A percentile compares a stretch with the other conserved stretches of the same genome.
Evolutionary conservation across 1,284 basidiomycete species (phyloP).

Genomic region (Papiliotrema laurentii): DNA sequence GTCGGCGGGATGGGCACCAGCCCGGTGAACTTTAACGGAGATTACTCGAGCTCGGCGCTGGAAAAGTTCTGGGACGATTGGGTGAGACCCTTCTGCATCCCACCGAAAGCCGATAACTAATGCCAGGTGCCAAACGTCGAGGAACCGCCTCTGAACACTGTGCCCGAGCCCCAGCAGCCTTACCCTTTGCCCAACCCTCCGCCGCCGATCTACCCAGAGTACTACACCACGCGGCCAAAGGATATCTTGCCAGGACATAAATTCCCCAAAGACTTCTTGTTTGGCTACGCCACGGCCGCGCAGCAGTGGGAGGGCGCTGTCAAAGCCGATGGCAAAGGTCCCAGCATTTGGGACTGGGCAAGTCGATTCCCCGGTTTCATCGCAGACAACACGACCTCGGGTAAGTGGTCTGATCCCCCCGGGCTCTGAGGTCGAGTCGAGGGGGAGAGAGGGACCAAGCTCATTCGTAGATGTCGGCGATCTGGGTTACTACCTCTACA

Average conservation of each 20-base stretch:
- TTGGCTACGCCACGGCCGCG: constrained; percentile 21
- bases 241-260: constrained; percentile 52
- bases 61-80: constrained; percentile 14
- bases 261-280: constrained; percentile 52
- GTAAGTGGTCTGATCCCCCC: neutral
- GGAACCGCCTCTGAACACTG: constrained; percentile 9
- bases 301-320: constrained; percentile 20
- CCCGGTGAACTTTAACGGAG: neutral
- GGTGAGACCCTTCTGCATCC: constrained; percentile 5
- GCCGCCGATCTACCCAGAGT: constrained; percentile 15
- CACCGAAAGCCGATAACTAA: neutral
- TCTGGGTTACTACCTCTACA: constrained; percentile 19
- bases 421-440: too few relatives aligned
- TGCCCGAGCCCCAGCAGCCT: constrained; percentile 9
- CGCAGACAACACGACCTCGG: constrained; percentile 16
- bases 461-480: constrained; percentile 11
- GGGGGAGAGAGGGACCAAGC: too few relatives aligned
- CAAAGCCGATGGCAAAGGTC: constrained; percentile 18
- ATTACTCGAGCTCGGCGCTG: constrained; percentile 6
- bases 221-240: constrained; percentile 5
- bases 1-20: constrained; percentile 5
- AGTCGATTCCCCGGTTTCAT: constrained; percentile 15
- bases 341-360: constrained; percentile 19
- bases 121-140: constrained; percentile 14
- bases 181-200: constrained; percentile 14